A percentile compares a stretch with the other conserved stretches of the same genome.
These are phyloP conservation scores for Neonothopanus nambi DNA, from an alignment of 1,284 basidiomycete genomes.

Conservation along the genomic window DNA sequence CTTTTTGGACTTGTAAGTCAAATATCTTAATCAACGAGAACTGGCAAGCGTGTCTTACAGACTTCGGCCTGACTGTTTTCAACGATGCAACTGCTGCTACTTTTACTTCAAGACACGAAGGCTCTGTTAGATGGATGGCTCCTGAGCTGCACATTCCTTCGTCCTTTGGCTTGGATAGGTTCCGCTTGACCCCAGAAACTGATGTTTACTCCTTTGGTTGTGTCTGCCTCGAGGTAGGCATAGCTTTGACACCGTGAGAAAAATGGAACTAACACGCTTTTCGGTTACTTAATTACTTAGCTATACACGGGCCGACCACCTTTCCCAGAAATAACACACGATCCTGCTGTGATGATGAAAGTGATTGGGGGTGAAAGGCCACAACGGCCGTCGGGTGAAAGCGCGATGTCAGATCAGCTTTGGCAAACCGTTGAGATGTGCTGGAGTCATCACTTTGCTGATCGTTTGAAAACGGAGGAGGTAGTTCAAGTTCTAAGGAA, in stretches of 20 bases:
- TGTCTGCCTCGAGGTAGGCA: constrained; percentile 14
- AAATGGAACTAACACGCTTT: too few species aligned
- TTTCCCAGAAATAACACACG: constrained; percentile 8
- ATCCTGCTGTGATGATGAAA: constrained; percentile 14
- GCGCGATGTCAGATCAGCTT: constrained; percentile 8
- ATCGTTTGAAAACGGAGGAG: constrained; percentile 5
- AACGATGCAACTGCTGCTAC: constrained; percentile 10
- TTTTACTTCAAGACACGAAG: constrained; percentile 12
- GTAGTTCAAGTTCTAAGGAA: constrained; percentile 5
- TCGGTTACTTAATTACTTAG: too few species aligned
- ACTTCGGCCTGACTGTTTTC: constrained; percentile 23
- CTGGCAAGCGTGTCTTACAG: constrained; percentile 20
- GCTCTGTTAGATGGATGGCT: constrained; percentile 25
- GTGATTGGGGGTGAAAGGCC: constrained; percentile 14
- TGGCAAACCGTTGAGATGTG: constrained; percentile 11
- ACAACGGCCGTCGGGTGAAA: constrained; percentile 5
- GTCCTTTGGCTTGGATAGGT: constrained; percentile 12
- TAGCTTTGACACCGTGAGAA: too few species aligned
- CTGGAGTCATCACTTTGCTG: constrained; percentile 12
- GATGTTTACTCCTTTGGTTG: constrained; percentile 17
- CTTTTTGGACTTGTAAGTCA: constrained; percentile 11
- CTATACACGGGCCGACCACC: constrained; percentile 16
- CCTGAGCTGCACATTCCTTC: constrained; percentile 23
- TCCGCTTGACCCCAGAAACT: constrained; percentile 10
- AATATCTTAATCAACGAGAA: constrained; percentile 24